A percentile compares a stretch with the other conserved stretches of the same genome.
These are phyloP conservation scores for Cryphonectria japonica DNA, from an alignment of 2,329 filamentous ascomycete species.

Conservation along the genomic window DNA sequence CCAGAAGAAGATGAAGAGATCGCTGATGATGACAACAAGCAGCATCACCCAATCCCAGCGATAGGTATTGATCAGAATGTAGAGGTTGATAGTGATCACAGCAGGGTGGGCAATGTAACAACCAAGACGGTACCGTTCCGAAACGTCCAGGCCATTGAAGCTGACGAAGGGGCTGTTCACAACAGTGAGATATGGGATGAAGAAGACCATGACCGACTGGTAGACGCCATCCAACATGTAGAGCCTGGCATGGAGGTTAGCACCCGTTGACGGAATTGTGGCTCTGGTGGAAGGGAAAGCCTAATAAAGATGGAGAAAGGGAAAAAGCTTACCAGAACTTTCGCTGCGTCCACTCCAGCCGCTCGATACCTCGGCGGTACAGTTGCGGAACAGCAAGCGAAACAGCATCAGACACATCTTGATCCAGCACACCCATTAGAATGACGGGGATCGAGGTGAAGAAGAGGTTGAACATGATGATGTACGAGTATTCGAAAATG, in stretches of 20 bases:
- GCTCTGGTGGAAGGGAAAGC: neutral
- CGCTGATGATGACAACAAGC: slow-evolving; percentile 79
- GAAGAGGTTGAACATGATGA: slow-evolving; percentile 92
- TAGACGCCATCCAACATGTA: slow-evolving; percentile 97
- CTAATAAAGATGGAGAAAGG: no score
- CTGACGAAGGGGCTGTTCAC: slow-evolving; percentile 69
- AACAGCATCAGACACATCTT: slow-evolving; percentile 93
- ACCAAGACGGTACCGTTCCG: slow-evolving; percentile 83
- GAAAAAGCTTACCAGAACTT: slow-evolving; percentile 84
- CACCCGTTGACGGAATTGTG: neutral
- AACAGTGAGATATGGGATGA: slow-evolving; percentile 85
- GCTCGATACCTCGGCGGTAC: slow-evolving; percentile 93
- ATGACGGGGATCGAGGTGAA: slow-evolving; percentile 96
- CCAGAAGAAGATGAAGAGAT: slow-evolving; percentile 91
- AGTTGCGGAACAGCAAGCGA: slow-evolving; percentile 94
- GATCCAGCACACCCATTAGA: slow-evolving; percentile 94
- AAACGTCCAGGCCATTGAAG: slow-evolving; percentile 73
- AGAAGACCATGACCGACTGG: slow-evolving; percentile 92
- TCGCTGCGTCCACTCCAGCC: slow-evolving; percentile 90
- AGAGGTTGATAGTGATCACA: slow-evolving; percentile 87
- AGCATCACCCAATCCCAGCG: slow-evolving; percentile 98
- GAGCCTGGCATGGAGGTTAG: slow-evolving; percentile 57
- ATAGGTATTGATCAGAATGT: slow-evolving; percentile 95
- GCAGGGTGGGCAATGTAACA: slow-evolving; percentile 83
- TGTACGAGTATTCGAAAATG: slow-evolving; percentile 97